Evolutionary conservation across 2,329 filamentous ascomycete genomes (phyloP), one percentile per base, ranked within the genome.

Genomic region (Metarhizium rileyi): DNA sequence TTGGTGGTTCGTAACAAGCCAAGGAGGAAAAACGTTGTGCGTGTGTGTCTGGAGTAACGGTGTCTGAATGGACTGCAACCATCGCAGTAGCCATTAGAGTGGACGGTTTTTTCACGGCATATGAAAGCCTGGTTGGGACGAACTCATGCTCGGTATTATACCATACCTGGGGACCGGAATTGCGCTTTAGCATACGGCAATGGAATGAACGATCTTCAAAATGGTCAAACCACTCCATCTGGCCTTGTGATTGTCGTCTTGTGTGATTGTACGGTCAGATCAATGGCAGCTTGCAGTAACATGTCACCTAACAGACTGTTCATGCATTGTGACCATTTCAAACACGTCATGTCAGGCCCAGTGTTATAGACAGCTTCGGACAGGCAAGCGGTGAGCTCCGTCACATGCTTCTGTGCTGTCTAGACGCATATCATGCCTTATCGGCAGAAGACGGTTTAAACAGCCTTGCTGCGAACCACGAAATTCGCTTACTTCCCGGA

Each of bases 1-100:
- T 83, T 61, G 74, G 73, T 63, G 75, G 68, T 60, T 66, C 77
- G 58, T 70, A 68, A 69, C 60, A 62, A 58, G 57, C 60, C 61
- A 51, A 60, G 61, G 53, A 54, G n/a, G n/a, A 58, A 59, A 52
- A 57, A 61, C 53, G 50, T 62, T 61, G 55, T 62, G 58, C n/a
- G n/a, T n/a, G 30, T 28, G 27, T 65, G 49, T 53, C 62, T 66
- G 64, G 63, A 61, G 61, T 63, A 66, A 61, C 59, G 62, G 66
- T 64, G 66, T 66, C 64, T 62, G 59, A 59, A 60, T 64, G 63
- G 63, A 59, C 63, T 64, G 55, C 55, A 63, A 62, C 61, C 57
- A 46, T 49, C 14, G 62, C 61, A 66, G 59, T 56, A 59, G 59
- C 62, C 63, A 60, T 58, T 62, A 56, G 59, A 59, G 63, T 55